phyloP scores from a whole-genome alignment of 345 rosid species.

The Nasturtium officinale region DNA sequence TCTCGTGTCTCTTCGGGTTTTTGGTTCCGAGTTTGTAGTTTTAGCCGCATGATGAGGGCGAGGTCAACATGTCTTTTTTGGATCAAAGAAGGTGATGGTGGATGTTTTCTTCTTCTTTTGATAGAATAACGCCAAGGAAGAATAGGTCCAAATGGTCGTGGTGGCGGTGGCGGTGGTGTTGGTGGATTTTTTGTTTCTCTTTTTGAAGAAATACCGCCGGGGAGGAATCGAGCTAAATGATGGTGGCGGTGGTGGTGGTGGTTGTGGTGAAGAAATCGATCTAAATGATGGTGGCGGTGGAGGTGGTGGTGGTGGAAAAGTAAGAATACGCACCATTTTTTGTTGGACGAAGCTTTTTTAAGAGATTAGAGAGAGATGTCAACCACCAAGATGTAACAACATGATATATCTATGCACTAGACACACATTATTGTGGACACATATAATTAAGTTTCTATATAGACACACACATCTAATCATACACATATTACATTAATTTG shows the following conservation, averaged over 20 bases:
- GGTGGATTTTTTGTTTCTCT: conserved; percentile 6
- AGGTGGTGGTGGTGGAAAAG: conserved; percentile 30
- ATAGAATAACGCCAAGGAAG: conserved; percentile 28
- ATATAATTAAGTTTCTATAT: background rate
- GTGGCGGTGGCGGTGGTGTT: conserved; percentile 31
- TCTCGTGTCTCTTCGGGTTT: conserved; percentile 36
- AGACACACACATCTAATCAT: conserved; percentile 13
- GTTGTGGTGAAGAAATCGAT: conserved; percentile 29
- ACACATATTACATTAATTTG: background rate
- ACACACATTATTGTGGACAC: background rate
- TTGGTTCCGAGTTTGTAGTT: conserved; percentile 2
- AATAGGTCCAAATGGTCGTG: conserved; percentile 30
- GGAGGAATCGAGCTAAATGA: conserved; percentile 37
- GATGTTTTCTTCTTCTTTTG: conserved; percentile 13
- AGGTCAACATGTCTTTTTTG: conserved; percentile 24
- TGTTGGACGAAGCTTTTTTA: conserved; percentile 14
- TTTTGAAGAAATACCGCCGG: conserved; percentile 8
- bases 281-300: conserved; percentile 32
- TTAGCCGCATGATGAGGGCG: conserved; percentile 18
- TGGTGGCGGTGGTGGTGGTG: conserved; percentile 23
- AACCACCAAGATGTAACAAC: background rate
- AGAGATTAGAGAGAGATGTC: conserved; percentile 6
- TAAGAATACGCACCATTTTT: conserved; percentile 37
- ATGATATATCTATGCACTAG: conserved; percentile 14
- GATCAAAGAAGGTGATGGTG: conserved; percentile 8